Percentiles rank a stretch among this genome's conserved stretches.
phyloP scores from a whole-genome alignment of 768 basidiomycete species.

The Suillus spraguei region DNA sequence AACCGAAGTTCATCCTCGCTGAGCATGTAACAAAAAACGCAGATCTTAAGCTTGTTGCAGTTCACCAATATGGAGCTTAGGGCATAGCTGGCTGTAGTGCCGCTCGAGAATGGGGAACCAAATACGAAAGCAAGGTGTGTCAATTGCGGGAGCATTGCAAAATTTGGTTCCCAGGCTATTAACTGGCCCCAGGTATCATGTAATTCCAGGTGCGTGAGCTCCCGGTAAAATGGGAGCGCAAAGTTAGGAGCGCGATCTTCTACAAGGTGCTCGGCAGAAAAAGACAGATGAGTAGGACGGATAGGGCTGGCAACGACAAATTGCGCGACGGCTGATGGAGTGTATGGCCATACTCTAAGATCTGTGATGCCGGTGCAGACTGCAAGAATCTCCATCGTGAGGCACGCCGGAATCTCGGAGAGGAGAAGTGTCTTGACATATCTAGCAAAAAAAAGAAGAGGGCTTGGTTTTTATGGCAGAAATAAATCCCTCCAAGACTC shows the following conservation, averaged over 20 bases:
- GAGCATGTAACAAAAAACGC: conserved; percentile 3
- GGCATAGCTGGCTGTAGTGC: background rate
- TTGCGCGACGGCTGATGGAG: background rate
- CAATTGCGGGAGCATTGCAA: conserved; percentile 1
- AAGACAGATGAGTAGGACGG: conserved; percentile 2
- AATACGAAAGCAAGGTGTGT: conserved; percentile 8
- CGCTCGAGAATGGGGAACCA: background rate
- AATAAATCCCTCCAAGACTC: background rate
- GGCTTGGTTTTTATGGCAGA: background rate
- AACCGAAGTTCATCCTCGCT: conserved; percentile 5
- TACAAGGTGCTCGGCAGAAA: conserved; percentile 4
- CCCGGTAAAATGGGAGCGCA: conserved; percentile 4
- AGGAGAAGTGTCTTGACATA: conserved; percentile 5
- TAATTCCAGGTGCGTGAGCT: conserved; percentile 5
- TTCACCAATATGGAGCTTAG: background rate
- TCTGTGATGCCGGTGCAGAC: conserved; percentile 1
- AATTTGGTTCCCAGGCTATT: conserved; percentile 6
- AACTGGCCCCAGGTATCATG: conserved; percentile 8
- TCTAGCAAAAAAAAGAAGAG: background rate
- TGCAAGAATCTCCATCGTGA: background rate
- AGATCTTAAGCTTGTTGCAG: conserved; percentile 7
- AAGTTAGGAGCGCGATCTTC: background rate
- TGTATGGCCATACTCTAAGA: background rate
- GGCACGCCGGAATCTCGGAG: background rate
- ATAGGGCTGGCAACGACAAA: conserved; percentile 1